Evolutionary conservation across 805 yeast species (phyloP).

Genomic region (Clavispora asparagi): DNA sequence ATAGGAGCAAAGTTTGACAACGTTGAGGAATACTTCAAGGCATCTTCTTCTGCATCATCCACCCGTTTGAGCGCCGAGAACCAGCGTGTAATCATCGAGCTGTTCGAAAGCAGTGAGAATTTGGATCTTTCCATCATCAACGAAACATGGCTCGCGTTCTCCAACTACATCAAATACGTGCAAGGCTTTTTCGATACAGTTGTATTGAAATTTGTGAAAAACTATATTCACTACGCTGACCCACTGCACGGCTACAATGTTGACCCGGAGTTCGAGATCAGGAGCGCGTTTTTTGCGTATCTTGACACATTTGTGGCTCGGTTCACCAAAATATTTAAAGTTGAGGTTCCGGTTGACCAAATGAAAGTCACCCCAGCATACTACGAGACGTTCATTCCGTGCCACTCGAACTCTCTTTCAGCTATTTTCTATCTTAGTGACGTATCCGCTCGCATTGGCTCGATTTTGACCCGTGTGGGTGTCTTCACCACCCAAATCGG

Average conservation of each 20-base stretch:
- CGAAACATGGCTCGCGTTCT: conserved; percentile 40
- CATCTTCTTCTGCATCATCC: conserved; percentile 21
- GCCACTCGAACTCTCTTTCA: conserved; percentile 37
- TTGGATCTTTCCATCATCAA: conserved; percentile 37
- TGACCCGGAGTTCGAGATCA: conserved; percentile 26
- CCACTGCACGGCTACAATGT: conserved; percentile 18
- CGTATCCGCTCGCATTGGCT: conserved; percentile 23
- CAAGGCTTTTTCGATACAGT: conserved; percentile 25
- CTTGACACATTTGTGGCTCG: conserved; percentile 22
- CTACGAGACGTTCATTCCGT: conserved; percentile 33
- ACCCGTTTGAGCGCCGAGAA: conserved; percentile 22
- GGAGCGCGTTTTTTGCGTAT: conserved; percentile 21
- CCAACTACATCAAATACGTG: conserved; percentile 30
- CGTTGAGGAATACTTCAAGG: conserved; percentile 30
- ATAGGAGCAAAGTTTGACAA: conserved; percentile 35
- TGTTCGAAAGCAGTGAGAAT: conserved; percentile 35
- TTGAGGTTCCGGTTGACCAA: conserved; percentile 23
- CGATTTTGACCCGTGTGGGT: conserved; percentile 28
- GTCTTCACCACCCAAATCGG: conserved; percentile 28
- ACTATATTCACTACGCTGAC: conserved; percentile 30
- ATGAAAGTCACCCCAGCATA: conserved; percentile 32
- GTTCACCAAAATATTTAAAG: conserved; percentile 26
- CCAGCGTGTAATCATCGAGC: conserved; percentile 22
- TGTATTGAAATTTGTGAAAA: conserved; percentile 31
- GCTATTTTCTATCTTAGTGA: conserved; percentile 31